phyloP scores from a whole-genome alignment of 192 early-diverging fungal genomes.

The Rhizophagus clarus region DNA sequence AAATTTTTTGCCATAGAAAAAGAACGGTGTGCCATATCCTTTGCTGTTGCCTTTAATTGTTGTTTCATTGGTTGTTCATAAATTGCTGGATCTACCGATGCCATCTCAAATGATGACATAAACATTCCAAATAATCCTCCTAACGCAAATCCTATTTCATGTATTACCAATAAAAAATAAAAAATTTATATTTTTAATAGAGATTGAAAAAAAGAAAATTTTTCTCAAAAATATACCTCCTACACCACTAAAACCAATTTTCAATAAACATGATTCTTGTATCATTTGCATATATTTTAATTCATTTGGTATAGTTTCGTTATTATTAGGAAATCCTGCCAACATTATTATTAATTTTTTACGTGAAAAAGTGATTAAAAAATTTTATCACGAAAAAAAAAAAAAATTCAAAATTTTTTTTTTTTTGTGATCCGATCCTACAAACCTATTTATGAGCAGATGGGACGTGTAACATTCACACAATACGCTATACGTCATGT shows the following conservation, averaged over 20 bases:
- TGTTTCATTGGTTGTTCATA: slow-evolving; percentile 74
- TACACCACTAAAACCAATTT: slow-evolving; percentile 67
- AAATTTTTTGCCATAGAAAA: slow-evolving; percentile 91
- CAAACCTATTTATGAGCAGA: too few relatives aligned
- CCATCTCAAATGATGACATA: slow-evolving; percentile 89
- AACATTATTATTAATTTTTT: neutral
- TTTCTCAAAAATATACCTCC: slow-evolving; percentile 47
- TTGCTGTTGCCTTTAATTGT: slow-evolving; percentile 82
- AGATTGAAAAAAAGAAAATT: neutral
- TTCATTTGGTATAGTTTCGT: slow-evolving; percentile 4
- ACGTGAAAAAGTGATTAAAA: too few relatives aligned
- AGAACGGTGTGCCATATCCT: slow-evolving; percentile 85
- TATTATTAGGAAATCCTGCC: neutral
- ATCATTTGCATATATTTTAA: slow-evolving; percentile 27
- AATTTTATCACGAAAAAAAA: too few relatives aligned
- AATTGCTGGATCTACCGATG: slow-evolving; percentile 64
- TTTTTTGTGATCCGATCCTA: too few relatives aligned
- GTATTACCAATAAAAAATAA: neutral
- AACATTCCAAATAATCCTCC: slow-evolving; percentile 91
- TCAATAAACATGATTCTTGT: slow-evolving; percentile 74
- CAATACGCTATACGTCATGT: too few relatives aligned
- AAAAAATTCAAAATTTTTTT: too few relatives aligned
- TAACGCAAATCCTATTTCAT: slow-evolving; percentile 74
- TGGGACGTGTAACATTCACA: too few relatives aligned
- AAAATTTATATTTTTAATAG: neutral